Conservation (phyloP, 306 rosid species). For the Gastrolobium villosum region DNA sequence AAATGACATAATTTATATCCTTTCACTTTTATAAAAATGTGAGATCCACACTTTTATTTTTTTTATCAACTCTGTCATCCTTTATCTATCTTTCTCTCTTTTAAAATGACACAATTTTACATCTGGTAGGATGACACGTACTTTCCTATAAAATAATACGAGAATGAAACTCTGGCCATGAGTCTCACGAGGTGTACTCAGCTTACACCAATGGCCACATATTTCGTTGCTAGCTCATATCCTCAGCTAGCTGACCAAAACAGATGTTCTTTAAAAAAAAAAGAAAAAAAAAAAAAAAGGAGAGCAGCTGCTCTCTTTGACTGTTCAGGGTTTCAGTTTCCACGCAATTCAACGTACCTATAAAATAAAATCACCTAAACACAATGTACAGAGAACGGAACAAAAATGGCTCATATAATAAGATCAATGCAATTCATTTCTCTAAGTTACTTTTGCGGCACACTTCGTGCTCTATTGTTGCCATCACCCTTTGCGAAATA, state of each 20-base stretch:
- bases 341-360: constrained; percentile 43
- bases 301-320: constrained; percentile 35
- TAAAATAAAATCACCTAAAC: constrained; percentile 9
- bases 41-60: too few relatives aligned
- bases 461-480: too few relatives aligned
- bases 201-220: constrained; percentile 30
- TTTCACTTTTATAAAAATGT: too few relatives aligned
- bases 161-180: constrained; percentile 26
- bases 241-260: neutral
- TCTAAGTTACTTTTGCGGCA: constrained; percentile 30
- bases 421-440: neutral
- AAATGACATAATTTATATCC: too few relatives aligned
- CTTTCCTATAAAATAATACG: constrained; percentile 27
- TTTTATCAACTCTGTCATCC: too few relatives aligned
- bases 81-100: too few relatives aligned
- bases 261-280: too few relatives aligned
- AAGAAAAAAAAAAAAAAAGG: too few relatives aligned
- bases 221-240: neutral
- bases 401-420: neutral
- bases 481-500: too few relatives aligned
- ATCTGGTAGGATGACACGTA: too few relatives aligned
- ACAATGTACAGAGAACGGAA: constrained; percentile 16
- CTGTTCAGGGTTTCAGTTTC: constrained; percentile 15
- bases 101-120: too few relatives aligned
- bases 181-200: constrained; percentile 41